A percentile compares a stretch with the other conserved stretches of the same genome.
phyloP scores from a whole-genome alignment of 768 basidiomycete species.

The Glaciozyma martinii region DNA sequence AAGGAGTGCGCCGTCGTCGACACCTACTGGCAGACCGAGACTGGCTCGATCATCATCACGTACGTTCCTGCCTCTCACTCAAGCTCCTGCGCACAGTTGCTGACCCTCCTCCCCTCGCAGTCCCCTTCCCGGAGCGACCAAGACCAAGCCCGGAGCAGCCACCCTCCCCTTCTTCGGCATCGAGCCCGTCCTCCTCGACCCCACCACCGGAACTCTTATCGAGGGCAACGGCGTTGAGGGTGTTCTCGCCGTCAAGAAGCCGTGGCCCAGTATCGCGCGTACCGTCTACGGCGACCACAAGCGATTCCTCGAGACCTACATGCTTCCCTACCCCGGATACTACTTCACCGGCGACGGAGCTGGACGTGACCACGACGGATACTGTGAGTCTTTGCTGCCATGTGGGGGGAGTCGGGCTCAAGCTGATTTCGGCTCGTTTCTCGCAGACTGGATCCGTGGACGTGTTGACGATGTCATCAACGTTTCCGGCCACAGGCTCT shows the following conservation, averaged over 20 bases:
- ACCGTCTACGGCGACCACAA: conserved; percentile 88
- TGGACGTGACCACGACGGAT: conserved; percentile 84
- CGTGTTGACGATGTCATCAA: conserved; percentile 89
- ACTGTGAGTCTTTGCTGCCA: conserved; percentile 44
- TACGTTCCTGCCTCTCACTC: background rate
- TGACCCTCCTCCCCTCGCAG: background rate
- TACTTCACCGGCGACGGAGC: conserved; percentile 99
- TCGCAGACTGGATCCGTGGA: conserved; percentile 76
- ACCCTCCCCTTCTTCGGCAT: conserved; percentile 98
- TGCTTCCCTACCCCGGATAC: conserved; percentile 75
- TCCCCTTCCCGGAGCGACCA: conserved; percentile 89
- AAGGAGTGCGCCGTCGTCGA: conserved; percentile 57
- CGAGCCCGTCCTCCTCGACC: conserved; percentile 76
- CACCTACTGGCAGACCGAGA: conserved; percentile 82
- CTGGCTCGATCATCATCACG: conserved; percentile 87
- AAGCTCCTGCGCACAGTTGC: background rate
- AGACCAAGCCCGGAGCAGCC: conserved; percentile 91
- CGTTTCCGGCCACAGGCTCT: conserved; percentile 91
- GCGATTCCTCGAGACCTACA: conserved; percentile 68
- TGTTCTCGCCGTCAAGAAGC: conserved; percentile 70
- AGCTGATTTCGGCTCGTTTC: background rate
- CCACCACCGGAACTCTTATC: conserved; percentile 63
- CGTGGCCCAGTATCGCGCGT: conserved; percentile 94
- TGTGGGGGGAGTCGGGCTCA: background rate
- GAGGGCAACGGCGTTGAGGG: conserved; percentile 80